phyloP scores from a whole-genome alignment of 2,329 filamentous ascomycete genomes.

The Ceratocystis papillata region DNA sequence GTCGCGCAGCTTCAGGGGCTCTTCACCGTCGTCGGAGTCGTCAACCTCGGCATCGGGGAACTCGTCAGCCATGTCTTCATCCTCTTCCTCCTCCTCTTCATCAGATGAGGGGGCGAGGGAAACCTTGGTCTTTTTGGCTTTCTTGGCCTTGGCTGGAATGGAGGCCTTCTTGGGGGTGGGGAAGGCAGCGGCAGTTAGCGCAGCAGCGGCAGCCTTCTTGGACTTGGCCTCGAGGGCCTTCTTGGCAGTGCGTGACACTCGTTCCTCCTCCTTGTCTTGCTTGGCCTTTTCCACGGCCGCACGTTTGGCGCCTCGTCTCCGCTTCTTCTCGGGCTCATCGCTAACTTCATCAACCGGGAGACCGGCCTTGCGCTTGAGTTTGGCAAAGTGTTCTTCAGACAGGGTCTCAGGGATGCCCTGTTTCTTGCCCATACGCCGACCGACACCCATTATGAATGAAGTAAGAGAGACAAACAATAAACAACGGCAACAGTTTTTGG shows the following conservation, averaged over 20 bases:
- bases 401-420: conserved; percentile 77
- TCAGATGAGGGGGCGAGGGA: conserved; percentile 31
- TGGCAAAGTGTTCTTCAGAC: conserved; percentile 67
- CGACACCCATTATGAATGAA: conserved; percentile 61
- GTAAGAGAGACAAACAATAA: conserved; percentile 5
- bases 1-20: conserved; percentile 39
- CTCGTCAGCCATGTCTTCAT: conserved; percentile 37
- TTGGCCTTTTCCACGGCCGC: conserved; percentile 31
- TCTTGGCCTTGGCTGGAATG: conserved; percentile 30
- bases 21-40: conserved; percentile 38
- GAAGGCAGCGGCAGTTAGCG: conserved; percentile 26
- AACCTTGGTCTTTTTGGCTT: conserved; percentile 28
- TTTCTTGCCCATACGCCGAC: conserved; percentile 90
- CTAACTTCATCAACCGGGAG: conserved; percentile 51
- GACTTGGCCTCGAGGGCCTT: conserved; percentile 29
- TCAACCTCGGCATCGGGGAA: conserved; percentile 34
- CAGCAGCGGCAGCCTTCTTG: conserved; percentile 31
- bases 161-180: conserved; percentile 30
- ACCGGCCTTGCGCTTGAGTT: conserved; percentile 73
- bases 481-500: neutral
- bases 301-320: conserved; percentile 32
- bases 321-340: conserved; percentile 54
- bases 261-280: conserved; percentile 28
- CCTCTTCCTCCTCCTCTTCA: conserved; percentile 32
- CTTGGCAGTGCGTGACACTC: conserved; percentile 30